Conservation (phyloP, 2,329 filamentous ascomycete genomes). For the Penicillium sp. region DNA sequence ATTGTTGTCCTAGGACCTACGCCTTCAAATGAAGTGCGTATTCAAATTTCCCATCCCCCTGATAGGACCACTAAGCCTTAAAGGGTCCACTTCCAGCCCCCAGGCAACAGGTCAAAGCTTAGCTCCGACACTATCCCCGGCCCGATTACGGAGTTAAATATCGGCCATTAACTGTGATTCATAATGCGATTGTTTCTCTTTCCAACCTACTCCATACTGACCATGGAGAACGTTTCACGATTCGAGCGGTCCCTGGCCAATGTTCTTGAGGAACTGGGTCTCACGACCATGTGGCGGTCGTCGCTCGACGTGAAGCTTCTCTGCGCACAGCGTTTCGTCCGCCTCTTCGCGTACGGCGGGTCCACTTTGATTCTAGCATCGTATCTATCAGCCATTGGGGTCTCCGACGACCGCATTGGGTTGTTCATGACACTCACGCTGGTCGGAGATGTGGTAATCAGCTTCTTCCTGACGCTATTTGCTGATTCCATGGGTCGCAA, state of each 20-base stretch:
- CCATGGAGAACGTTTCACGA: conserved; percentile 6
- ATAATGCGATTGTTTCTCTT: neutral
- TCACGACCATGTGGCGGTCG: conserved; percentile 38
- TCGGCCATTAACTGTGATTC: no score
- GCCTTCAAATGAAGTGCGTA: no score
- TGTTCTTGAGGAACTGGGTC: conserved; percentile 34
- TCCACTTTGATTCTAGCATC: conserved; percentile 59
- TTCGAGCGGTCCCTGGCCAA: conserved; percentile 9
- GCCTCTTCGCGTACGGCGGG: conserved; percentile 63
- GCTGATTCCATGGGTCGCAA: conserved; percentile 58
- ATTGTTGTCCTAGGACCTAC: no score
- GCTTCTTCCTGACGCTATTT: conserved; percentile 55
- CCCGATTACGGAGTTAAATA: conserved; percentile 1
- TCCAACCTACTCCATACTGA: neutral
- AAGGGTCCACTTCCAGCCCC: neutral
- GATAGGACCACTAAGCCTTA: neutral
- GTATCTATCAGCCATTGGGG: conserved; percentile 55
- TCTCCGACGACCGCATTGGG: conserved; percentile 58
- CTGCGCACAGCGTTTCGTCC: conserved; percentile 44
- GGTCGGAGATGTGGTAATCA: conserved; percentile 58
- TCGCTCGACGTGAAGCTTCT: conserved; percentile 40
- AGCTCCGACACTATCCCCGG: neutral
- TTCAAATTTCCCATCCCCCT: neutral
- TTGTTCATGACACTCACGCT: conserved; percentile 64
- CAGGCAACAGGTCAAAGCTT: neutral